Conservation (phyloP, 768 basidiomycete genomes). For the Pulveroboletus sp. region DNA sequence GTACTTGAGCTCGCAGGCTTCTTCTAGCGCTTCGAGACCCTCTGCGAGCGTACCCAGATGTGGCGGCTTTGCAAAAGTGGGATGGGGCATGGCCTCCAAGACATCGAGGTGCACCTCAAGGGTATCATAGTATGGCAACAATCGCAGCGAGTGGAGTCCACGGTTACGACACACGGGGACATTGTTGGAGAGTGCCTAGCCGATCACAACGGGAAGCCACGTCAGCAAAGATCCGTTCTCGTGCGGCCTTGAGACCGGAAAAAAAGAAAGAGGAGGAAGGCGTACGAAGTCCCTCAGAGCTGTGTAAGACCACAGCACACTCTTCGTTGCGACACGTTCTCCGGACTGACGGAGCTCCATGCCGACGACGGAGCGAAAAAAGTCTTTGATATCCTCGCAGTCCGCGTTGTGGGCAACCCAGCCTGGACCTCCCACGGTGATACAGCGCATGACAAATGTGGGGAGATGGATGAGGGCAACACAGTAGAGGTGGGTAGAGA, state of each 20-base stretch:
- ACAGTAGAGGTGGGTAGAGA: constrained; percentile 63
- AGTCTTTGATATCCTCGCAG: constrained; percentile 68
- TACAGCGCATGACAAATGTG: constrained; percentile 61
- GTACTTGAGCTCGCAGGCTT: constrained; percentile 58
- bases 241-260: neutral
- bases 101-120: constrained; percentile 58
- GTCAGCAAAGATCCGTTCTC: constrained; percentile 4
- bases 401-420: constrained; percentile 69
- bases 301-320: constrained; percentile 76
- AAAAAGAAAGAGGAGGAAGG: constrained; percentile 6
- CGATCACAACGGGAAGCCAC: neutral
- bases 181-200: constrained; percentile 65
- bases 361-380: constrained; percentile 60
- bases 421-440: constrained; percentile 55
- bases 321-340: constrained; percentile 75
- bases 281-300: constrained; percentile 71
- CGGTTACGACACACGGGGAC: constrained; percentile 59
- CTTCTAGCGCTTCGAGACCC: constrained; percentile 59
- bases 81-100: constrained; percentile 53
- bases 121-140: constrained; percentile 56
- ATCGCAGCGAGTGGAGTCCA: constrained; percentile 61
- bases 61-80: constrained; percentile 60
- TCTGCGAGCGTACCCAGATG: constrained; percentile 56
- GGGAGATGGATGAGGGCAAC: constrained; percentile 64
- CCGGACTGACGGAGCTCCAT: constrained; percentile 80